Evolutionary conservation across 2,329 filamentous ascomycete genomes (phyloP), one percentile per base, ranked within the genome.

Genomic region (Xylaria sp.): DNA sequence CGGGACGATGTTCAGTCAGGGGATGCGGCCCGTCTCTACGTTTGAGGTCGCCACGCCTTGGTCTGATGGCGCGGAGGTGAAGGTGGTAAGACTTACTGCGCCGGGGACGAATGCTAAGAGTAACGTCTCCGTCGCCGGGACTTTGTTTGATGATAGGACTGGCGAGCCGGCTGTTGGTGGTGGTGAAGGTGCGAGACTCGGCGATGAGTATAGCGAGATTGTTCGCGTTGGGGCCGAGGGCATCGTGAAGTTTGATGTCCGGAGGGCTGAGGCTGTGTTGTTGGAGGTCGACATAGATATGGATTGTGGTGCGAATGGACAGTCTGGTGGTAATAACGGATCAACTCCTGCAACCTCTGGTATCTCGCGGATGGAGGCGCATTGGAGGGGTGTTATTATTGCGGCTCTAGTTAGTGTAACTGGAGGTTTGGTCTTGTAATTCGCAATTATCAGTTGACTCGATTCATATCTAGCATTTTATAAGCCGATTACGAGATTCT

Each of bases 51-150:
- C 70, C 26, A 79, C 78, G 53, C 71, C 78, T 2, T 80, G 78
- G 78, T 57, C 69, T n/a, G 26, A 69, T 4, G 76, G 74, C 4
- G 46, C 56, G 6, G 57, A 60, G 20, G 75, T 77, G n/a, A 63
- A 40, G 15, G 71, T 77, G 13, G 68, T 76, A 17, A 69, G 79
- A 46, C 72, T 80, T 7, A 71, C 68, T 31, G 79, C 69, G 6
- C 78, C 78, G 3, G 79, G 79, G 4, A 80, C 78, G 36, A 80
- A 80, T 58, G 79, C 78, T 11, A 80, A 80, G 75, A 78, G 75
- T 67, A 68, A 69, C 9, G 75, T 80, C 26, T 69, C 70, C 10
- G 78, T 80, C 10, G 73, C 77, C 7, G 78, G 77, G 20, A 73
- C 78, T 6, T 70, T 74, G 1, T 80, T 80, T 59, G 77, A 79